Evolutionary conservation across 1,284 basidiomycete species (phyloP).

Genomic region (Cryptococcus floricola): DNA sequence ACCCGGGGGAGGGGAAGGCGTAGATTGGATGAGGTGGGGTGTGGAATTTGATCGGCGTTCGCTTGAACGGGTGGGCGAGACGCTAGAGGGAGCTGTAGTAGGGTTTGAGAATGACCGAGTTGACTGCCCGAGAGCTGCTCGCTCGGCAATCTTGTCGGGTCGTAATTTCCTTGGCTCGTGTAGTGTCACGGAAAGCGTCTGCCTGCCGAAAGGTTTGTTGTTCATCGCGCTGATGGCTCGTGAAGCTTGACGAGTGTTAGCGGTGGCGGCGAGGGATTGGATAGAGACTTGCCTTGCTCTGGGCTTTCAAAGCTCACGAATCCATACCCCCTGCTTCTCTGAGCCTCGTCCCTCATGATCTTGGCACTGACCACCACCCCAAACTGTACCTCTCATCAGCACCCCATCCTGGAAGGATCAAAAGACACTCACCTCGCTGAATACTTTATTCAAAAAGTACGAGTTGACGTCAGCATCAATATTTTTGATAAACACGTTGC

Average conservation of each 20-base stretch:
- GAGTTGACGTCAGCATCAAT: conserved; percentile 79
- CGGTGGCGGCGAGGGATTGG: neutral
- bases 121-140: conserved; percentile 2
- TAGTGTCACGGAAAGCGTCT: conserved; percentile 26
- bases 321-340: conserved; percentile 86
- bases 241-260: conserved; percentile 13
- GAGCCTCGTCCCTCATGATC: conserved; percentile 84
- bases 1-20: neutral
- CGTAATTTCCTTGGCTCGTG: conserved; percentile 36
- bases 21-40: neutral
- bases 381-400: conserved; percentile 53
- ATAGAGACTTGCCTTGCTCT: conserved; percentile 62
- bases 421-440: conserved; percentile 60
- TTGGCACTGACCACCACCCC: conserved; percentile 85
- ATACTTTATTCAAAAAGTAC: conserved; percentile 72
- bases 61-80: neutral
- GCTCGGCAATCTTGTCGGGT: conserved; percentile 33
- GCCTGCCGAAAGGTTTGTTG: conserved; percentile 21
- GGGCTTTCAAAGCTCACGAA: conserved; percentile 86
- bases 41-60: too few relatives aligned
- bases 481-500: conserved; percentile 75
- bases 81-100: neutral
- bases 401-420: conserved; percentile 1
- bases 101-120: neutral
- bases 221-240: conserved; percentile 30